A percentile compares a stretch with the other conserved stretches of the same genome.
Evolutionary conservation across 768 basidiomycete species (phyloP).

Genomic region (Nidularia pulvinata): DNA sequence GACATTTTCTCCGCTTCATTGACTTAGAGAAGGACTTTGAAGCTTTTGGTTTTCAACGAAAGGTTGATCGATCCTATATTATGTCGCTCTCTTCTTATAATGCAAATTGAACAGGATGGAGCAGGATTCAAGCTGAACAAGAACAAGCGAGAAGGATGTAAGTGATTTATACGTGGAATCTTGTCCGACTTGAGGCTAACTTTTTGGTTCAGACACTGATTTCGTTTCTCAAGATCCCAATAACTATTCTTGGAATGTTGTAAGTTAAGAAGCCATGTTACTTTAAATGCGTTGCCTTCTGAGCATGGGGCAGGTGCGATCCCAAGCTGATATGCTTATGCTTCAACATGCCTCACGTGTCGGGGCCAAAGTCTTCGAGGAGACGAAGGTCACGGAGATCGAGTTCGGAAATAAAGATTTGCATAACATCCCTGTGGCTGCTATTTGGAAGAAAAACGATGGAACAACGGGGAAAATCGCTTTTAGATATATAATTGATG

Average conservation of each 20-base stretch:
- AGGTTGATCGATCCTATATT: conserved; percentile 27
- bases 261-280: conserved; percentile 16
- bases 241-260: conserved; percentile 59
- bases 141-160: conserved; percentile 57
- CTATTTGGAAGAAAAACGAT: conserved; percentile 21
- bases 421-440: conserved; percentile 23
- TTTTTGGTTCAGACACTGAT: conserved; percentile 42
- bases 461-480: conserved; percentile 32
- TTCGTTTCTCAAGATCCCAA: conserved; percentile 45
- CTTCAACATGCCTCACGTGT: conserved; percentile 45
- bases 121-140: conserved; percentile 60
- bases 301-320: conserved; percentile 31
- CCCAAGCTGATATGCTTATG: conserved; percentile 54
- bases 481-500: conserved; percentile 61
- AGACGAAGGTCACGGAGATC: conserved; percentile 40
- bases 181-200: conserved; percentile 1
- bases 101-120: conserved; percentile 39
- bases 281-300: neutral
- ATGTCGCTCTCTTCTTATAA: neutral
- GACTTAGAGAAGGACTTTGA: conserved; percentile 42
- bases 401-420: conserved; percentile 26
- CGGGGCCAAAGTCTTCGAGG: conserved; percentile 46
- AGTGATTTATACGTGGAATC: conserved; percentile 12
- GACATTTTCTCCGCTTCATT: conserved; percentile 53
- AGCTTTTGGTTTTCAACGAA: conserved; percentile 40